Base-by-base conservation (phyloP, 2,329 filamentous ascomycete genomes). In the Venturiaceae sp. region DNA sequence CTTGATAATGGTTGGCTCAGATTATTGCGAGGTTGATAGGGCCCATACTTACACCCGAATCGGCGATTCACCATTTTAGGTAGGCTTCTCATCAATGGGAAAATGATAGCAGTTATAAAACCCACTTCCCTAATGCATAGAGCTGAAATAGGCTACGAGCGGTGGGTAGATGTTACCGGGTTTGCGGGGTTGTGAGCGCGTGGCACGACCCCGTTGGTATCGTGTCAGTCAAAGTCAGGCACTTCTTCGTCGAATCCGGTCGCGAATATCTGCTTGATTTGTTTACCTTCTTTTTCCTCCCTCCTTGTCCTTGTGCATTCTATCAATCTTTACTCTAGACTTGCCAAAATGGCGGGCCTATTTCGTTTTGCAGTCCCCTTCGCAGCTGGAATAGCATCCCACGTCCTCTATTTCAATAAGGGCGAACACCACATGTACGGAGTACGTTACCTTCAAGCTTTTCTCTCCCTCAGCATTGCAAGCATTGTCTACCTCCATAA, bases 351-450 rank as follows among this genome's bases (percentile, higher is more conserved):
- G 44, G n/a, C 11, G 5, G 44, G 30, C 3, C 3, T 28, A 14
- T 30, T 28, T 14, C 23, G n/a, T 3, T 34, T 30, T 34, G n/a
- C 53, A 8, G 2, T 55, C n/a, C 23, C 34, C 28, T 28, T 41
- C 19, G 53, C 11, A 2, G 36, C 34, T 6, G 63, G 63, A 14
- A 55, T 62, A 19, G 19, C 55, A 21, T 62, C 61, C 8, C 63
- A 64, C 44, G 7, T 64, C 8, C 14, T 57, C n/a, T 63, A 62
- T 30, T 65, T 65, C 56, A 55, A 58, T 34, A 50, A 60, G 39
- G 63, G 63, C 32, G 63, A 65, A 52, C 63, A 64, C 39, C 63
- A 64, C 55, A 36, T 61, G 47, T 52, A 64, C 44, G 54, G 61
- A 36, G 19, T 61, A 14, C 47, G 37, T 9, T 63, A 61, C 39